Evolutionary conservation across 2,329 filamentous ascomycete genomes (phyloP), one percentile per base, ranked within the genome.

Genomic region (Drechslera avenae): DNA sequence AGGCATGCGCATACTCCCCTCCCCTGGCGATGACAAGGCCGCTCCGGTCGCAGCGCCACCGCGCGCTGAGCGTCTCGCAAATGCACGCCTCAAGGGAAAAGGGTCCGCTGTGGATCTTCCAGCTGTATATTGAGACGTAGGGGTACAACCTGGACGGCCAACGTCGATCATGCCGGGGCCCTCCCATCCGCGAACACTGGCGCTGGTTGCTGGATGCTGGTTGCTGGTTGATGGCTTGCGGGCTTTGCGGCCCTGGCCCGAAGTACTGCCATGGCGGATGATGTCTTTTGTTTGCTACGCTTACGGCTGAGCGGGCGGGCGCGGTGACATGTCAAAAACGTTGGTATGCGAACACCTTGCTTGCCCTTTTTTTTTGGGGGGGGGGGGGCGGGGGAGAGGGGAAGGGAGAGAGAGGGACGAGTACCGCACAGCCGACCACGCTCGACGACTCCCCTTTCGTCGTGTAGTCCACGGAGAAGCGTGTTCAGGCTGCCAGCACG

Each of bases 111-210:
- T 51, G 51, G 34, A 46, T 42, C 50, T 41, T 5, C 28, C 12
- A 26, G 36, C 26, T 23, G 36, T 40, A 33, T 45, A 33, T 45
- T 35, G 33, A 19, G 31, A 35, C 8, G 39, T 18, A 39, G 16
- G 16, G 21, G 34, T 30, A 32, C 19, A 14, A 23, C 39, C 44
- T 17, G 14, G 30, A 32, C 44, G 37, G 33, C 46, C n/a, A 28
- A 21, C 52, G 54, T 51, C 54, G 54, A 55, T 55, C 54, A 55
- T 55, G 46, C 28, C 41, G 39, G 43, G 54, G 52, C 40, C 30
- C 41, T 44, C 4, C 2, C 7, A 8, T 28, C 26, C 9, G 26
- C 26, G 26, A 28, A 28, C 7, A 28, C 26, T 10, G 26, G 10
- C 26, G 26, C 26, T 28, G 9, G 7, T 28, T 28, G 26, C n/a